Percentiles rank a stretch among this genome's conserved stretches.
These are phyloP conservation scores for Hura crepitans DNA, from an alignment of 441 rosid genomes.

Conservation along the genomic window DNA sequence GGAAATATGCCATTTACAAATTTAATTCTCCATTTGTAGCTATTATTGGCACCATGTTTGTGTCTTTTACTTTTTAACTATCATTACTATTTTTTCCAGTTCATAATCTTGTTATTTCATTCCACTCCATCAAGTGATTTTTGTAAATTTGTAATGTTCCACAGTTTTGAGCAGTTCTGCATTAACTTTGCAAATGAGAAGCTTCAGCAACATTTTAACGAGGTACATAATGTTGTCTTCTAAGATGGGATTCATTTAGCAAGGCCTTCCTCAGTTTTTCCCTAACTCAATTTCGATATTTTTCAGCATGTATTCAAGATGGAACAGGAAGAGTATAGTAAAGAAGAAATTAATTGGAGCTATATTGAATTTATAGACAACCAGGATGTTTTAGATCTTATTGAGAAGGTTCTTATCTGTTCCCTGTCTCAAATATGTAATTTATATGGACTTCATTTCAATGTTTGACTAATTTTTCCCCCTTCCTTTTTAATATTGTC, in stretches of 20 bases:
- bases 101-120: not conserved
- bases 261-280: conserved; percentile 9
- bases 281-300: conserved; percentile 21
- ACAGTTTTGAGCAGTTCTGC: conserved; percentile 97
- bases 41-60: not conserved
- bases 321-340: conserved; percentile 97
- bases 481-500: not conserved
- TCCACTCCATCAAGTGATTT: conserved; percentile 20
- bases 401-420: conserved; percentile 69
- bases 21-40: not conserved
- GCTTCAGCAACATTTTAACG: conserved; percentile 96
- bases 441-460: not conserved
- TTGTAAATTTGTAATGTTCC: conserved; percentile 25
- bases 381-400: conserved; percentile 92
- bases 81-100: not conserved
- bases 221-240: conserved; percentile 44
- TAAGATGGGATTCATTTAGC: conserved; percentile 6
- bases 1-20: not conserved
- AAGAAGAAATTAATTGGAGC: conserved; percentile 96
- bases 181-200: conserved; percentile 97
- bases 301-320: conserved; percentile 97
- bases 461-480: conserved; percentile 6
- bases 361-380: conserved; percentile 94
- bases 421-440: conserved; percentile 15
- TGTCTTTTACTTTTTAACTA: not conserved